These are phyloP conservation scores for Dispira parvispora DNA, from an alignment of 192 early-diverging fungal species.

Conservation along the genomic window DNA sequence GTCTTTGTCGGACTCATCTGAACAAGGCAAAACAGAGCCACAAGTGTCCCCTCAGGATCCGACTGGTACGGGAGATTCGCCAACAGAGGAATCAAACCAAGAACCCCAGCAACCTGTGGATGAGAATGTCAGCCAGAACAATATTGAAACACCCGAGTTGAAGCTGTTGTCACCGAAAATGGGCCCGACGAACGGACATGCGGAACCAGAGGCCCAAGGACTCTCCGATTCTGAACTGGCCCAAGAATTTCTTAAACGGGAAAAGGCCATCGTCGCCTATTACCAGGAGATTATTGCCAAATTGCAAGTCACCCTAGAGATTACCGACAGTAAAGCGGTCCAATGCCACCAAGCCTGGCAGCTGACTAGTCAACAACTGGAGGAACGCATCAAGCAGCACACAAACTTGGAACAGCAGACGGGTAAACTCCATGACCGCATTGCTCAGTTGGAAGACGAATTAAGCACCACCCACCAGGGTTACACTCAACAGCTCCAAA, in stretches of 20 bases:
- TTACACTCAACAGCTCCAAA: conserved; percentile 2
- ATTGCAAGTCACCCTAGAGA: conserved; percentile 5
- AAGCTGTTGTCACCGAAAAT: no score
- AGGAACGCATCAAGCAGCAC: neutral
- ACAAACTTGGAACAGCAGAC: neutral
- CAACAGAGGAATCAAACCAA: no score
- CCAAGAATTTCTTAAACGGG: neutral
- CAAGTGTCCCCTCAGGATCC: no score
- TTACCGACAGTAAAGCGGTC: conserved; percentile 11
- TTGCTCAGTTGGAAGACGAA: conserved; percentile 2
- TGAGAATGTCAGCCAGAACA: no score
- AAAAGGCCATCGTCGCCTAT: neutral
- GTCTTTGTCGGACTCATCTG: no score
- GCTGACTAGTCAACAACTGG: neutral
- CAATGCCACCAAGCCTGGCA: conserved; percentile 8
- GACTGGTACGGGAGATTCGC: no score
- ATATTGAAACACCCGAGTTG: no score
- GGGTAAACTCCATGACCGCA: neutral
- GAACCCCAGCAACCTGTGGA: no score
- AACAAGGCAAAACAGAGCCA: no score
- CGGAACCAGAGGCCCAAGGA: no score
- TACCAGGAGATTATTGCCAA: conserved; percentile 3
- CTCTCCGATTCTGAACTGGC: neutral
- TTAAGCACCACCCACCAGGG: neutral
- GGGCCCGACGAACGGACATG: no score